These are phyloP conservation scores for Arthroderma sp. DNA, from an alignment of 2,329 filamentous ascomycete genomes.

Conservation along the genomic window DNA sequence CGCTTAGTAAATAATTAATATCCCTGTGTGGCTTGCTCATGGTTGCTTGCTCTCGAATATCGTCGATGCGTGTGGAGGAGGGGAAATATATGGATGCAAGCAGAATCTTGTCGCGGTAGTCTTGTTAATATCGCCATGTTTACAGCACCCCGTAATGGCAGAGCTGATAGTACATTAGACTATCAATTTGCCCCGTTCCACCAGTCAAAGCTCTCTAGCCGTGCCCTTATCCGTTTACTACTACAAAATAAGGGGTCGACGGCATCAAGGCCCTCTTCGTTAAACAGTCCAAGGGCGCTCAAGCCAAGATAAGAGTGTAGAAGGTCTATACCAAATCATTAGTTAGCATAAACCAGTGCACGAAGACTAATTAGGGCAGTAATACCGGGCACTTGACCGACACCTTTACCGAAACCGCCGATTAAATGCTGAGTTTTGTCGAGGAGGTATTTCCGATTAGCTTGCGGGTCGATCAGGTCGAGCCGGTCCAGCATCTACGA, in stretches of 20 bases:
- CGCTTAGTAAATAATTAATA: no score
- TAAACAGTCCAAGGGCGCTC: conserved; percentile 61
- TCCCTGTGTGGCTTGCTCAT: no score
- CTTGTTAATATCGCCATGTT: no score
- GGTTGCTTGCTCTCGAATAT: no score
- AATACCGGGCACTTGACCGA: conserved; percentile 53
- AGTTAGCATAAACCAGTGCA: conserved; percentile 26
- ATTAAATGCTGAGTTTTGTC: conserved; percentile 77
- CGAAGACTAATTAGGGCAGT: conserved; percentile 23
- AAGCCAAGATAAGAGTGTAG: conserved; percentile 85
- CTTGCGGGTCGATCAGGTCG: conserved; percentile 43
- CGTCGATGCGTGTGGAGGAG: no score
- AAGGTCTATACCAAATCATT: conserved; percentile 41
- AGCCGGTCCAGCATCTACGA: conserved; percentile 44
- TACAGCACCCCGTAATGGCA: no score
- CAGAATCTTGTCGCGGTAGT: no score
- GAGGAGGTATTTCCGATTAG: conserved; percentile 65
- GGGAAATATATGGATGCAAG: no score
- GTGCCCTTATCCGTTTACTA: conserved; percentile 37
- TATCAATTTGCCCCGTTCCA: conserved; percentile 12
- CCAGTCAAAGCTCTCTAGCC: conserved; percentile 30
- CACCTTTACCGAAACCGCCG: conserved; percentile 65
- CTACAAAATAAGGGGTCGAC: conserved; percentile 69
- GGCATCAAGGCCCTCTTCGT: conserved; percentile 53
- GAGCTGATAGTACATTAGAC: no score